Evolutionary conservation across 108 stramenopile species (phyloP), one percentile per base, ranked within the genome.

Genomic region (Cyclostephanos tholiformis): DNA sequence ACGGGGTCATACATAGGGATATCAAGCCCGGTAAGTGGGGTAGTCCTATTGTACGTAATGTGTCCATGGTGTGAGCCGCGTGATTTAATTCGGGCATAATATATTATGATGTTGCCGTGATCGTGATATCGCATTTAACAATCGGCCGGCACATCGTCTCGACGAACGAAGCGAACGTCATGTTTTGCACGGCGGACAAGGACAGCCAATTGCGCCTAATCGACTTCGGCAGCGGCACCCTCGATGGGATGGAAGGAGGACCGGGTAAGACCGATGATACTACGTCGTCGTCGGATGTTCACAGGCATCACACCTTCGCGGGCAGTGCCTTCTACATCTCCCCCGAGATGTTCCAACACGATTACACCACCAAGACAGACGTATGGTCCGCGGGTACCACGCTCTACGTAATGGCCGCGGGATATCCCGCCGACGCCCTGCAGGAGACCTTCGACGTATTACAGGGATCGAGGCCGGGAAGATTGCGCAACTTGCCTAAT

Each of bases 251-350:
- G 44, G 16, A 39, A 36, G n/a, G 35, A n/a, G n/a, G n/a, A n/a
- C n/a, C n/a, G n/a, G n/a, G n/a, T n/a, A n/a, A n/a, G n/a, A n/a
- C n/a, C n/a, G n/a, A n/a, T n/a, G n/a, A n/a, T n/a, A n/a, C n/a
- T n/a, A n/a, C n/a, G n/a, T n/a, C n/a, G n/a, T n/a, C n/a, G n/a
- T n/a, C n/a, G n/a, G n/a, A n/a, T n/a, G n/a, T n/a, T 13, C 16
- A 60, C 23, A 22, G 22, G 44, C 84, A 88, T 67, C 83, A 84
- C 10, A 91, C 90, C 2, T 91, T 88, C 74, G 86, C 86, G 5
- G 90, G 90, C 36, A 84, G 88, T 17, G 83, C 90, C 5, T 91
- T 91, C 64, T 91, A 88, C 59, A 88, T 87, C 36, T 82, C 80
- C n/a, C 90, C 90, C 0, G 88, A 91, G 72, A 80, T 91, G 77